Evolutionary conservation across 192 early-diverging fungal species (phyloP).

Genomic region (Backusella australiensis): DNA sequence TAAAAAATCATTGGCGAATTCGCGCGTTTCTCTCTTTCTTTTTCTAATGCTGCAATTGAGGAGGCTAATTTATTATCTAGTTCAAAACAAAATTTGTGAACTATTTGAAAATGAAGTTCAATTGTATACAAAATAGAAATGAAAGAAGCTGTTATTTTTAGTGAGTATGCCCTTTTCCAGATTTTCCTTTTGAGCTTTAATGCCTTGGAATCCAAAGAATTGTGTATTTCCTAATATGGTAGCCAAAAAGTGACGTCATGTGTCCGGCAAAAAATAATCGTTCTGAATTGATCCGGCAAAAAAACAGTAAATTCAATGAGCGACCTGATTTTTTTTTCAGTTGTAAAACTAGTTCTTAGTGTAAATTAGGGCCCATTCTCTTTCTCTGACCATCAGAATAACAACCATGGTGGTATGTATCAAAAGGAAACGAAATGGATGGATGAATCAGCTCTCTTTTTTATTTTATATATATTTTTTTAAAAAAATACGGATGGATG

Average conservation of each 20-base stretch:
- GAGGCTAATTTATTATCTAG: not conserved
- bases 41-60: not conserved
- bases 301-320: not conserved
- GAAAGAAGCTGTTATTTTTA: not conserved
- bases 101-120: not conserved
- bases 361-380: conserved; percentile 17
- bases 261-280: not conserved
- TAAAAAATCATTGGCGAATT: conserved; percentile 13
- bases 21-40: not conserved
- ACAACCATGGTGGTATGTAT: conserved; percentile 35
- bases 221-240: not conserved
- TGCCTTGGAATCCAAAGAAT: not conserved
- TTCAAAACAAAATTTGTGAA: not conserved
- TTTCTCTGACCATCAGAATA: conserved; percentile 27
- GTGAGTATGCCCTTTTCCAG: not conserved
- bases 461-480: not conserved
- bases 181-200: not conserved
- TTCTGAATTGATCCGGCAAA: not conserved
- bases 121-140: not conserved
- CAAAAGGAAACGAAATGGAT: not conserved
- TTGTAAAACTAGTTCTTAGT: conserved; percentile 7
- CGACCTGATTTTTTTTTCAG: not conserved
- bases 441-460: conserved; percentile 8
- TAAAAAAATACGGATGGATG: not conserved
- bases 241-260: not conserved